phyloP scores from a whole-genome alignment of 1,284 basidiomycete species.

The Puccinia coronata region DNA sequence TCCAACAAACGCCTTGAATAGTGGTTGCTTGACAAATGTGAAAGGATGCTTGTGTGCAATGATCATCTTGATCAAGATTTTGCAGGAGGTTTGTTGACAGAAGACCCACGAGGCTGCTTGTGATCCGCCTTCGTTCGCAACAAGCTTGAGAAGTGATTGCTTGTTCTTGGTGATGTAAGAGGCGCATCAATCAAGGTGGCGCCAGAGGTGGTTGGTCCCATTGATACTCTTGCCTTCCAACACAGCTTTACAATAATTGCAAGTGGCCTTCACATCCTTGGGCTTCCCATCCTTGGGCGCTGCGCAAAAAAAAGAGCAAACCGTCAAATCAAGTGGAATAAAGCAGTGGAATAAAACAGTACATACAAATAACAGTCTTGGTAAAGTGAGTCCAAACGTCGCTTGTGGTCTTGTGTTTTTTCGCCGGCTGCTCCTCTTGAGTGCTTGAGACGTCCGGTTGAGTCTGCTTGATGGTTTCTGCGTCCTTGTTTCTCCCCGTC shows the following conservation, averaged over 20 bases:
- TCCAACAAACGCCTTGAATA: background rate
- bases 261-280: background rate
- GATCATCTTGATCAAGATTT: background rate
- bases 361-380: background rate
- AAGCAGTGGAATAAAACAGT: background rate
- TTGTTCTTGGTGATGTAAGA: background rate
- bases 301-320: too few species aligned
- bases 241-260: background rate
- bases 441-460: too few species aligned
- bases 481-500: too few species aligned
- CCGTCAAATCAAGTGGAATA: background rate
- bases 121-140: background rate
- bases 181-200: background rate
- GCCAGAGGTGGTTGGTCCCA: background rate
- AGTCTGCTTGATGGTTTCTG: too few species aligned
- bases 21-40: background rate
- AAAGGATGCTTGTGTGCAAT: conserved; percentile 1
- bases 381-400: background rate
- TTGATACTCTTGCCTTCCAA: too few species aligned
- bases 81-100: background rate
- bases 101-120: background rate
- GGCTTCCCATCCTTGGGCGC: background rate
- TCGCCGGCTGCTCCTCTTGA: too few species aligned
- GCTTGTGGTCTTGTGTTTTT: background rate
- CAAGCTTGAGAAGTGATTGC: background rate